phyloP scores from a whole-genome alignment of 192 early-diverging fungal species.

The Linnemannia exigua region DNA sequence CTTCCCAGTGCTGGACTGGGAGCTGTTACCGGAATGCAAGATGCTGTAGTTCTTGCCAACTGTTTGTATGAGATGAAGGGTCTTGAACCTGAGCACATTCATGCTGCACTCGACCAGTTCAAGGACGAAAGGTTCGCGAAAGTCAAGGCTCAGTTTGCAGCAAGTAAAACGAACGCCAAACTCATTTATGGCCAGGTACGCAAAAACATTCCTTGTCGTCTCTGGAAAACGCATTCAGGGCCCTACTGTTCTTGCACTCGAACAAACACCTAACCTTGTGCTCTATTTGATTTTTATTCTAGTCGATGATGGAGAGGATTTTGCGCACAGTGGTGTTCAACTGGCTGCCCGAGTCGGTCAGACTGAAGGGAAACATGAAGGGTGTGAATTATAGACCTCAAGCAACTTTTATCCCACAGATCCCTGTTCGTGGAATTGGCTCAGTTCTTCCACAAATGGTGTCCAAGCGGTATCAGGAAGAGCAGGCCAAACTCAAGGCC shows the following conservation, averaged over 20 bases:
- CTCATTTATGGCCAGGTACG: constrained; percentile 18
- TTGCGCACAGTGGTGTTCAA: neutral
- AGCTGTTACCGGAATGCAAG: constrained; percentile 8
- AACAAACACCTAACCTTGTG: neutral
- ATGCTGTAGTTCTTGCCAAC: constrained; percentile 3
- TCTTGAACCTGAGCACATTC: neutral
- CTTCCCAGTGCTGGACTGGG: constrained; percentile 4
- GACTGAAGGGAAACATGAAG: neutral
- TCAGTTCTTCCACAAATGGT: neutral
- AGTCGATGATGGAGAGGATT: neutral
- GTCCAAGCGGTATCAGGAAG: neutral
- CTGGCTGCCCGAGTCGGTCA: neutral
- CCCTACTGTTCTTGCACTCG: neutral
- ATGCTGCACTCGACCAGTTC: neutral
- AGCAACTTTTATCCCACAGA: neutral
- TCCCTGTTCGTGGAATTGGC: neutral
- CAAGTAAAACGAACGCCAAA: neutral
- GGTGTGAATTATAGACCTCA: neutral
- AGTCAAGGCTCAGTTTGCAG: neutral
- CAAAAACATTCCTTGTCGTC: too few species aligned
- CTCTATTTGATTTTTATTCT: neutral
- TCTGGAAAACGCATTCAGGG: too few species aligned
- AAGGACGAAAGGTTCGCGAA: neutral
- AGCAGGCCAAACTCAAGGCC: neutral
- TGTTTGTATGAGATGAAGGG: constrained; percentile 6